Conservation (phyloP, 768 basidiomycete genomes). For the Lepiota brunneoincarnata region DNA sequence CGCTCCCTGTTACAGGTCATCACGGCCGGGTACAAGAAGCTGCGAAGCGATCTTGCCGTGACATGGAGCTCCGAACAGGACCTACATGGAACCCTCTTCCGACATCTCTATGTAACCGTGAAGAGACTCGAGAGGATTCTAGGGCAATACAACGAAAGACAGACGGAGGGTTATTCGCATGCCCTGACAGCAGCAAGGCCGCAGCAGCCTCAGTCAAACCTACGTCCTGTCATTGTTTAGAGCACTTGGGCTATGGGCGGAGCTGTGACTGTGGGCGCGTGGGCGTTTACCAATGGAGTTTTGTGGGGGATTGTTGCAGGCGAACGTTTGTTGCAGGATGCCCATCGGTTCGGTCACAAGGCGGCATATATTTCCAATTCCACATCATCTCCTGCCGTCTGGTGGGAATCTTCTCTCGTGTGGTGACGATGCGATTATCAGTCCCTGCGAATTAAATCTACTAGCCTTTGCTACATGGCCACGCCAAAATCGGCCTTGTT, state of each 20-base stretch:
- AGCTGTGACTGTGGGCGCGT: not conserved
- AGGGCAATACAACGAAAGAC: slow-evolving; percentile 7
- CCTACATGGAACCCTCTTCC: slow-evolving; percentile 8
- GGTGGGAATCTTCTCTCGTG: too few species aligned
- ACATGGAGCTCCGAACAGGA: slow-evolving; percentile 5
- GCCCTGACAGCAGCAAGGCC: not conserved
- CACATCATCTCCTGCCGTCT: too few species aligned
- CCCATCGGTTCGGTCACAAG: too few species aligned
- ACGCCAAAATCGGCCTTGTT: too few species aligned
- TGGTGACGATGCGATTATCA: too few species aligned
- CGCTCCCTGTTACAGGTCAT: slow-evolving; percentile 4
- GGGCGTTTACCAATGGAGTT: not conserved
- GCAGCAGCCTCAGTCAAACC: slow-evolving; percentile 2
- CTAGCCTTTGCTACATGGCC: too few species aligned
- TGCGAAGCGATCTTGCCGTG: not conserved
- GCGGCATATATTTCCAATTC: too few species aligned
- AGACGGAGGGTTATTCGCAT: slow-evolving; percentile 6
- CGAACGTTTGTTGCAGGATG: too few species aligned
- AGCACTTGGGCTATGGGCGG: too few species aligned
- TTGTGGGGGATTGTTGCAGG: too few species aligned
- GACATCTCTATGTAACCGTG: slow-evolving; percentile 12
- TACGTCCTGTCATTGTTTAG: slow-evolving; percentile 8
- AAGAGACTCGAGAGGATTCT: slow-evolving; percentile 9
- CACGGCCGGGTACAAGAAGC: slow-evolving; percentile 8
- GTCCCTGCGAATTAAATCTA: too few species aligned